Evolutionary conservation across 1,284 basidiomycete species (phyloP).

Genomic region (Ceratobasidium sp.): DNA sequence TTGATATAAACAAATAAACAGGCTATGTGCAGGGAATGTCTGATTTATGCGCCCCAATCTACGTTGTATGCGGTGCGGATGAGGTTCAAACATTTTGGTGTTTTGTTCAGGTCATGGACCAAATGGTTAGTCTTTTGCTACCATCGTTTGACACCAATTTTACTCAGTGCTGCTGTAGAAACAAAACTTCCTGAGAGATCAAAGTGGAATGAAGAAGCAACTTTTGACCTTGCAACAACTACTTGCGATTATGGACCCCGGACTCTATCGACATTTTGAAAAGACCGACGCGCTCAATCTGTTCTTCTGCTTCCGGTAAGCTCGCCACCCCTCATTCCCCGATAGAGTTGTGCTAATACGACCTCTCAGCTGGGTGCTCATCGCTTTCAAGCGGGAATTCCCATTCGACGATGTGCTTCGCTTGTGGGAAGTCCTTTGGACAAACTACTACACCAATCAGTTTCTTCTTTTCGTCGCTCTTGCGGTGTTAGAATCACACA

Average conservation of each 20-base stretch:
- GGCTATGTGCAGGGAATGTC: conserved; percentile 98
- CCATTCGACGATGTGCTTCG: conserved; percentile 85
- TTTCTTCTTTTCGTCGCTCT: conserved; percentile 96
- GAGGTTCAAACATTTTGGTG: conserved; percentile 95
- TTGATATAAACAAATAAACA: conserved; percentile 47
- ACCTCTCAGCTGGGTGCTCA: conserved; percentile 80
- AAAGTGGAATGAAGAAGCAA: conserved; percentile 97
- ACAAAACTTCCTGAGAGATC: conserved; percentile 94
- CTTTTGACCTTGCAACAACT: conserved; percentile 88
- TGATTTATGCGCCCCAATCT: conserved; percentile 92
- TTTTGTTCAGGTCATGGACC: conserved; percentile 92
- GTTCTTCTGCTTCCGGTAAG: conserved; percentile 96
- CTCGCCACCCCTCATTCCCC: conserved; percentile 28
- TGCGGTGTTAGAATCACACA: conserved; percentile 90
- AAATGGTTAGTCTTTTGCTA: conserved; percentile 70
- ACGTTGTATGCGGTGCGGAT: conserved; percentile 88
- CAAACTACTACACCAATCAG: conserved; percentile 83
- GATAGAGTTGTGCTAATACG: conserved; percentile 42
- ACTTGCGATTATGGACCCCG: conserved; percentile 92
- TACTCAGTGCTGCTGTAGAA: conserved; percentile 61
- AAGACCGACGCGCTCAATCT: conserved; percentile 90
- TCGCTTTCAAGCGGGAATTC: conserved; percentile 96
- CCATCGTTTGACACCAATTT: not conserved
- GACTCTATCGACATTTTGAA: conserved; percentile 88
- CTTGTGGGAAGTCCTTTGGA: conserved; percentile 98